Evolutionary conservation across 2,329 filamentous ascomycete species (phyloP), one percentile per base, ranked within the genome.

Genomic region (Fusarium sp.): DNA sequence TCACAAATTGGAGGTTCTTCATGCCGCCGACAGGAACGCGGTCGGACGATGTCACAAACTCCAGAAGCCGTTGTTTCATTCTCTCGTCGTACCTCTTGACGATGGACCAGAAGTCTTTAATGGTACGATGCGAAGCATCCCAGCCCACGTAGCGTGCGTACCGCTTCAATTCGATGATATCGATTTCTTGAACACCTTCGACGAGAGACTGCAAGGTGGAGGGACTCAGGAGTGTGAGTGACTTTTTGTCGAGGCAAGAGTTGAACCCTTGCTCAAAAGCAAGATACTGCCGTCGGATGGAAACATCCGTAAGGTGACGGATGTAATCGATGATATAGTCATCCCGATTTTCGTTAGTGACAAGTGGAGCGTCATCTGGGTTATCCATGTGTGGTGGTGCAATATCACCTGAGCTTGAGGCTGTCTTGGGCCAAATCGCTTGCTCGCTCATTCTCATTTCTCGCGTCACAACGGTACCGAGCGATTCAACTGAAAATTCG

Each of bases 41-140:
- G 78, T 98, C 95, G 75, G 92, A 95, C 1, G 95, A 95, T 18
- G 96, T 99, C 35, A 99, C 95, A 77, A 99, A 99, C 80, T 98
- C 94, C 36, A 99, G 86, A 38, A 99, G 83, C 76, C 89, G 90
- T 57, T 90, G 88, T 81, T 92, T 92, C 85, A 95, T 92, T 47
- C 88, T 85, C 20, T 91, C 86, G 65, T 90, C 86, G 78, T 89
- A 96, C 39, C 80, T 81, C 71, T 88, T 88, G 2, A 97, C 92
- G 12, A 98, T 87, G 17, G 86, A 86, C 96, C 96, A 99, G 80
- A 99, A 98, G 74, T 93, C 89, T 29, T 85, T 84, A 45, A 99
- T 90, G 2, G 92, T 89, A 18, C 85, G 89, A 72, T 96, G 91
- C 0, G 84, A 85, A 1, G 90, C 84, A 49, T 91, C 88, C 86